Conservation (phyloP, 202 grass and related monocot species). For the Musa balbisiana region DNA sequence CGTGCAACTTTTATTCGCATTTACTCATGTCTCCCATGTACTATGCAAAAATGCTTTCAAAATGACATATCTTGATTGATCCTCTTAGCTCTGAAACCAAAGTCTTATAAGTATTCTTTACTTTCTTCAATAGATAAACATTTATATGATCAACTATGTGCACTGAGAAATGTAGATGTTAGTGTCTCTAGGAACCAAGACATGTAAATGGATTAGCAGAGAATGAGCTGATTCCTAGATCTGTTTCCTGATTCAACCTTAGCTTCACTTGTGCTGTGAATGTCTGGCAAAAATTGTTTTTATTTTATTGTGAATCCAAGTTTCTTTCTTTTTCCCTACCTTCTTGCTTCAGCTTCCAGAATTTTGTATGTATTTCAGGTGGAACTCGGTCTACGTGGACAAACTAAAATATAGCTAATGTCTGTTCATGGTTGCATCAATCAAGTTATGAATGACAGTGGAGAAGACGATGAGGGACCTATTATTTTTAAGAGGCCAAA, state of each 20-base stretch:
- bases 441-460: slow-evolving; percentile 9
- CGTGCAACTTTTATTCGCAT: neutral
- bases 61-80: no score
- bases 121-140: no score
- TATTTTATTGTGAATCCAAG: no score
- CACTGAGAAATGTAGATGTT: neutral
- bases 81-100: no score
- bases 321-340: neutral
- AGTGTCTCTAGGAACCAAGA: no score
- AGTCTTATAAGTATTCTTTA: no score
- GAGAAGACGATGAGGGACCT: slow-evolving; percentile 28
- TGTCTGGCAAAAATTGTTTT: no score
- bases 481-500: slow-evolving; percentile 59
- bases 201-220: no score
- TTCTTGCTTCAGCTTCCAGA: neutral
- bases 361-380: neutral
- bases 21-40: neutral
- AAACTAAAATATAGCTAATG: slow-evolving; percentile 23
- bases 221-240: no score
- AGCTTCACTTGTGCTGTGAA: no score
- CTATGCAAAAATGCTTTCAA: neutral
- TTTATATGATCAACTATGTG: no score
- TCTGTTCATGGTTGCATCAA: slow-evolving; percentile 33
- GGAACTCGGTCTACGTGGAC: slow-evolving; percentile 19
- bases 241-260: no score